These are phyloP conservation scores for Aspergillus sp. DNA, from an alignment of 2,329 filamentous ascomycete genomes.

Conservation along the genomic window DNA sequence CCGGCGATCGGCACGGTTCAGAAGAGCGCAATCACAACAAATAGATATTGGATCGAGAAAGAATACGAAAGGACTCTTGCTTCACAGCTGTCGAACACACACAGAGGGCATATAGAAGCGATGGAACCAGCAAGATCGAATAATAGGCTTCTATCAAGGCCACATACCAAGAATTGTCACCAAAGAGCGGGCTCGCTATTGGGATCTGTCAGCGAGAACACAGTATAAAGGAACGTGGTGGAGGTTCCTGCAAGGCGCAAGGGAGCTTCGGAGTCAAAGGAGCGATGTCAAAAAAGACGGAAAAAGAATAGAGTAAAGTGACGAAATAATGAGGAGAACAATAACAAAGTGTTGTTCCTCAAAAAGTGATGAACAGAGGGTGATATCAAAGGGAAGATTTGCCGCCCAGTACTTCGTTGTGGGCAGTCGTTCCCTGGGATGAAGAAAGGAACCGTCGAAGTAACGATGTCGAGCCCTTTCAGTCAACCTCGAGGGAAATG, in stretches of 20 bases:
- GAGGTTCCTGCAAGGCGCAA: constrained; percentile 11
- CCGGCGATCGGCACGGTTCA: constrained; percentile 25
- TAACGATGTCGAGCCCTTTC: constrained; percentile 1
- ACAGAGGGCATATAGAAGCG: constrained; percentile 7
- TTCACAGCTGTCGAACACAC: constrained; percentile 2
- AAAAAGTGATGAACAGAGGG: neutral
- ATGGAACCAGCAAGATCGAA: constrained; percentile 13
- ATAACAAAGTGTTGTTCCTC: constrained; percentile 2
- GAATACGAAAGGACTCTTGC: constrained; percentile 1
- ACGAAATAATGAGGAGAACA: constrained; percentile 10
- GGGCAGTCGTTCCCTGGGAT: constrained; percentile 44
- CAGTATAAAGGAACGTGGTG: constrained; percentile 20
- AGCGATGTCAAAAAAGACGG: constrained; percentile 8
- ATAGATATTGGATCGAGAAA: constrained; percentile 16
- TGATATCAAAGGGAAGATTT: constrained; percentile 16
- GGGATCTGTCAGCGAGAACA: constrained; percentile 18
- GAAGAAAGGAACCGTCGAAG: constrained; percentile 22
- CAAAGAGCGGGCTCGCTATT: constrained; percentile 18
- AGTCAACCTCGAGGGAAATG: constrained; percentile 15
- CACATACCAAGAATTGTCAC: constrained; percentile 27
- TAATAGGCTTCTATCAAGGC: constrained; percentile 10
- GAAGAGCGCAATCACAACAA: constrained; percentile 17
- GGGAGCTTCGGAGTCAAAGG: constrained; percentile 8
- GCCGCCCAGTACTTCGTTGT: constrained; percentile 22
- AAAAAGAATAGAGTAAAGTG: neutral